Base-by-base conservation (phyloP, 2,329 filamentous ascomycete species). In the Colletotrichum tabaci region DNA sequence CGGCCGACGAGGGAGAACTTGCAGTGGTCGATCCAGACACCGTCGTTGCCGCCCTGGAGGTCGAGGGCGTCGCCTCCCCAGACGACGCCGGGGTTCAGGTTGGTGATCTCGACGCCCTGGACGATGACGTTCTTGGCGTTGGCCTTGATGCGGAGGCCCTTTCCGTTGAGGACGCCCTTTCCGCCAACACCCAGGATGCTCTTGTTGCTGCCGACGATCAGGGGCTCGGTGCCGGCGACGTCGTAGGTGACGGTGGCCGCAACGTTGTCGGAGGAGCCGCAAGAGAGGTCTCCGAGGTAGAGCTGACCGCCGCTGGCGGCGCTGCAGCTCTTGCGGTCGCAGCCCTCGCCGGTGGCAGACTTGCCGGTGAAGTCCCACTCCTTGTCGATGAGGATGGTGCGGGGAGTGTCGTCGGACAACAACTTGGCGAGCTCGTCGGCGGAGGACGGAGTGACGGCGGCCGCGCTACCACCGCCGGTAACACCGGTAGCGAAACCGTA, bases 401-500 rank as follows among this genome's bases (percentile, higher is more conserved):
- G 74, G 2, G 76, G 74, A 2, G 74, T 75, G 6, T 78, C 77
- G n/a, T 78, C 77, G n/a, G 76, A 72, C 4, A 78, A 74, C 64
- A 68, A 75, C 15, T 75, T 42, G 2, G 79, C 74, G 69, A 88
- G 84, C 80, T 90, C 82, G 18, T 80, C 81, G 26, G 80, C 85
- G 38, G 82, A 82, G 16, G 77, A 78, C n/a, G 86, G 87, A 56
- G 83, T 82, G 1, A 73, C 74, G 5, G 85, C 80, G 18, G 83
- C 78, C 15, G 86, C 86, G 65, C 75, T 80, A 38, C 87, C 87
- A 74, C 87, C 87, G 57, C 87, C 87, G 40, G 87, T 89, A 2
- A 86, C 84, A 47, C 86, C 77, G 2, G 74, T 73, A 13, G 78
- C 78, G 26, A 80, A 80, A 47, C 78, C 78, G 40, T 78, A 79